Conservation (phyloP, 2,329 filamentous ascomycete species). For the Sarocladiaceae sp. region DNA sequence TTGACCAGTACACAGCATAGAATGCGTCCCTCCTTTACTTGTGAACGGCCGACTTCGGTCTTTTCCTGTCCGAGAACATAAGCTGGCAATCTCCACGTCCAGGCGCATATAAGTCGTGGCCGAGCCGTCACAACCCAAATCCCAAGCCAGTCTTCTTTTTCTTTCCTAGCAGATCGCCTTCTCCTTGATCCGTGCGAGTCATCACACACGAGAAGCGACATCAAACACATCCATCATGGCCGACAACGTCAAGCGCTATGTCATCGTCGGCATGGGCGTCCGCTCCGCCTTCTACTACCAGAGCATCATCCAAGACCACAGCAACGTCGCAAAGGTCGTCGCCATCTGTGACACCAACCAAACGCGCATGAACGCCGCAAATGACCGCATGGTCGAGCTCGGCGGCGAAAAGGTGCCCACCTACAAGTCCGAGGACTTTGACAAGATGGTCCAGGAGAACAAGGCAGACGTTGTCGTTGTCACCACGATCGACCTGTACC, state of each 20-base stretch:
- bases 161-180: too few species aligned
- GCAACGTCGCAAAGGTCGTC: slow-evolving; percentile 30
- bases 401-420: slow-evolving; percentile 31
- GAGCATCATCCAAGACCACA: slow-evolving; percentile 33
- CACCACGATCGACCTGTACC: slow-evolving; percentile 41
- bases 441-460: slow-evolving; percentile 38
- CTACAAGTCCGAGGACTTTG: slow-evolving; percentile 37
- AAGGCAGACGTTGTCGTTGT: slow-evolving; percentile 41
- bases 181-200: too few species aligned
- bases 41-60: slow-evolving; percentile 2
- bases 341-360: slow-evolving; percentile 40
- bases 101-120: too few species aligned
- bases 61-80: too few species aligned
- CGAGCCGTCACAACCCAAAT: too few species aligned
- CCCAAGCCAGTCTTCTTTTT: too few species aligned
- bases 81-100: too few species aligned
- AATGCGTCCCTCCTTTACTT: too few species aligned
- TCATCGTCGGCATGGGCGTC: slow-evolving; percentile 35
- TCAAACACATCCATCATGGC: slow-evolving; percentile 7
- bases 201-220: neutral
- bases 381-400: slow-evolving; percentile 27
- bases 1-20: too few species aligned
- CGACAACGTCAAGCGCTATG: slow-evolving; percentile 23
- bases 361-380: slow-evolving; percentile 37
- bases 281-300: slow-evolving; percentile 39